Evolutionary conservation across 805 yeast species (phyloP), one percentile per base, ranked within the genome.

Genomic region (Candida ficus): DNA sequence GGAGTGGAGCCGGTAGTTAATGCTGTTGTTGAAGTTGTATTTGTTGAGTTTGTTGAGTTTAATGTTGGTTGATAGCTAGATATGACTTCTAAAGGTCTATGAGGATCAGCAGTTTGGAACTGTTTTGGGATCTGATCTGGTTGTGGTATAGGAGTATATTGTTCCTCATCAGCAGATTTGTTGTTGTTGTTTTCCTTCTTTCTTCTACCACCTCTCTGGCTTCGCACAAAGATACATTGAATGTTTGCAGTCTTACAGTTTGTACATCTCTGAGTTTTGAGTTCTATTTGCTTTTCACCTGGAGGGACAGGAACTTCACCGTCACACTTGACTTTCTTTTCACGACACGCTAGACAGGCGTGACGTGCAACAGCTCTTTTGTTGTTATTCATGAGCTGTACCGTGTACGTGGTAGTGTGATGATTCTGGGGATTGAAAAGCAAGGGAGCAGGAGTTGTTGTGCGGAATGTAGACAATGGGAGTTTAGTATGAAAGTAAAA

Each of bases 301-400:
- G 58, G 54, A 6, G 41, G 48, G 1, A 52, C 50, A 5, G 56
- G 51, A 12, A 65, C 52, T 48, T 77, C 83, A 12, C 85, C 85
- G 48, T 79, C 83, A 57, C 86, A 79, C 48, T 77, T 79, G 46
- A 79, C 68, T 50, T 80, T 79, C 61, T 75, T 77, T 49, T 76
- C 82, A 30, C 86, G 72, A 44, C 86, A 79, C 5, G 77, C 67
- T 6, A 80, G 61, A 54, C 85, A 79, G 0, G 85, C 85, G 35
- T 80, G 63, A 43, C 73, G 66, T 0, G 83, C 81, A 2, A 78
- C 84, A 6, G 71, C 63, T 19, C 79, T 60, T 44, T 66, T 64
- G 17, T 12, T 31, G 12, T 7, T 29, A 14, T 14, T 28, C 19
- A 16, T 7, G n/a, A n/a, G 34, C 2, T 14, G 9, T 20, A 28